phyloP scores from a whole-genome alignment of 208 protist species.

The Tetramitus jugosus region DNA sequence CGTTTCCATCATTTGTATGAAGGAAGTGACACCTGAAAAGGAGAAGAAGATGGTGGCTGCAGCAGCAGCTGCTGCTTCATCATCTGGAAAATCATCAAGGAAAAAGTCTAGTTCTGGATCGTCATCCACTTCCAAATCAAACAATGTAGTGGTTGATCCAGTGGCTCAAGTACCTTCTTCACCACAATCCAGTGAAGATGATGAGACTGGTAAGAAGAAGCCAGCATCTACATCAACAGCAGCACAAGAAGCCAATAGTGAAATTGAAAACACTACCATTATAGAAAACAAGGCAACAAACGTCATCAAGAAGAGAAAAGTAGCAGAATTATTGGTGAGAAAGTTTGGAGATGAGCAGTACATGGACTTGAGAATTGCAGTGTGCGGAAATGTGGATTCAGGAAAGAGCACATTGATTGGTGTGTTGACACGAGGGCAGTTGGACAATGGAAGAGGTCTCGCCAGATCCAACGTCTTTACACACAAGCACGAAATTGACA shows the following conservation, averaged over 20 bases:
- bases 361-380: slow-evolving; percentile 69
- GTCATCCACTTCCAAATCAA: too few relatives aligned
- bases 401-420: slow-evolving; percentile 79
- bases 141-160: too few relatives aligned
- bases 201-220: neutral
- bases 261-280: neutral
- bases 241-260: neutral
- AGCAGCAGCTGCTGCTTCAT: too few relatives aligned
- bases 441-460: slow-evolving; percentile 70
- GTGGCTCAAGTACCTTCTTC: neutral
- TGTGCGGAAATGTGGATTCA: slow-evolving; percentile 83
- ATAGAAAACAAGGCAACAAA: slow-evolving; percentile 1
- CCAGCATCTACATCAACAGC: neutral
- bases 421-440: slow-evolving; percentile 71
- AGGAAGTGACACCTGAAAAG: slow-evolving; percentile 26
- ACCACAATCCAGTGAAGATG: neutral
- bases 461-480: slow-evolving; percentile 71
- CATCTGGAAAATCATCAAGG: too few relatives aligned
- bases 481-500: slow-evolving; percentile 88
- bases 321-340: slow-evolving; percentile 65
- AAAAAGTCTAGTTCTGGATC: neutral
- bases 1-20: slow-evolving; percentile 51
- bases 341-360: slow-evolving; percentile 42
- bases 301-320: neutral
- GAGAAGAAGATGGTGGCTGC: neutral